phyloP scores from a whole-genome alignment of 2,329 filamentous ascomycete genomes.

The Penicillium thymicola region DNA sequence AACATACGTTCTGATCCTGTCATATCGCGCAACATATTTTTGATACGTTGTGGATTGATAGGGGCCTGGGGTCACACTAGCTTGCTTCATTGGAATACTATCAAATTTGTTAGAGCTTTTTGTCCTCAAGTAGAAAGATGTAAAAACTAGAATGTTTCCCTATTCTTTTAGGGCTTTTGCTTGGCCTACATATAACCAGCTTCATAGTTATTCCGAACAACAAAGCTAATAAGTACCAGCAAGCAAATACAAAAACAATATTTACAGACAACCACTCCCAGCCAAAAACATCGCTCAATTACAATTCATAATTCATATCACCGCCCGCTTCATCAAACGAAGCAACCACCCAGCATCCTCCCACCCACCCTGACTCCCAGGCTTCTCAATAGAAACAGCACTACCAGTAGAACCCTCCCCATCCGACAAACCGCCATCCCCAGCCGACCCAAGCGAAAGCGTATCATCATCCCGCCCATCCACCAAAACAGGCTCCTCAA shows the following conservation, averaged over 20 bases:
- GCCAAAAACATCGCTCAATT: background rate
- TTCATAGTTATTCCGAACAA: background rate
- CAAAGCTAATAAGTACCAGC: background rate
- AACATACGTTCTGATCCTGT: background rate
- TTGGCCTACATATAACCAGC: background rate
- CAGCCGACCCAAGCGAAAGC: constrained; percentile 11
- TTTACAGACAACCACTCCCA: constrained; percentile 1
- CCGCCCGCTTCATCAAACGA: constrained; percentile 47
- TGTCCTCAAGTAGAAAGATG: background rate
- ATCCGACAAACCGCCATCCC: constrained; percentile 18
- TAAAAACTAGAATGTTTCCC: background rate
- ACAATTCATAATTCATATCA: constrained; percentile 23
- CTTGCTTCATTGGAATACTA: constrained; percentile 5
- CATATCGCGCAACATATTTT: background rate
- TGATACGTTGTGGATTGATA: background rate
- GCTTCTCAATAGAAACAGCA: constrained; percentile 30
- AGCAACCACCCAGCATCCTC: constrained; percentile 58
- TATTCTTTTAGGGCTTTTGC: background rate
- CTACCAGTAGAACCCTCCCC: constrained; percentile 1
- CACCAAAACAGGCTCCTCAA: constrained; percentile 14
- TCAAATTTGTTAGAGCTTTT: background rate
- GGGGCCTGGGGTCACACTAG: background rate
- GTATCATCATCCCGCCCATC: constrained; percentile 8
- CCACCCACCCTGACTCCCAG: constrained; percentile 50
- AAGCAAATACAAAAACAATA: background rate